These are phyloP conservation scores for Xylaria sp. DNA, from an alignment of 2,329 filamentous ascomycete genomes.

Conservation along the genomic window DNA sequence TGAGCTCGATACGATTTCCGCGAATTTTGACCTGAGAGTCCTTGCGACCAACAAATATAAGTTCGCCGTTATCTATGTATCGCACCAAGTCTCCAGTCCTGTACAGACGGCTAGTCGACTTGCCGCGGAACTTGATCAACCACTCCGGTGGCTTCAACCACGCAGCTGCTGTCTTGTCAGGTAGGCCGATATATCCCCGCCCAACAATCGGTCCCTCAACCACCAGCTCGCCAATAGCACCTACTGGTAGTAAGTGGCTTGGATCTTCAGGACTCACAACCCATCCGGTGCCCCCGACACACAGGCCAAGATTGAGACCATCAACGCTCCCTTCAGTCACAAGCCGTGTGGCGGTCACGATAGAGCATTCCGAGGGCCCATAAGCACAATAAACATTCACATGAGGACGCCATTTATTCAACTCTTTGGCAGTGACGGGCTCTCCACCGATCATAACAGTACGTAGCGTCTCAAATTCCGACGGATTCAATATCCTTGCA, in stretches of 20 bases:
- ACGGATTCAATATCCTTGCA: constrained; percentile 29
- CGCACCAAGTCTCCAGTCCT: constrained; percentile 35
- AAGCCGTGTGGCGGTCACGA: neutral
- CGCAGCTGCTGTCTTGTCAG: constrained; percentile 41
- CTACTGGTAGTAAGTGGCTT: constrained; percentile 34
- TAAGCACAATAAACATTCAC: constrained; percentile 23
- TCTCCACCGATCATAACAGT: constrained; percentile 36
- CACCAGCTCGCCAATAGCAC: constrained; percentile 45
- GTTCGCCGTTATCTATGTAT: constrained; percentile 46
- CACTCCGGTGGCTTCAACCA: constrained; percentile 49
- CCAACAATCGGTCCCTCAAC: constrained; percentile 47
- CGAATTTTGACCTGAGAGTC: constrained; percentile 56
- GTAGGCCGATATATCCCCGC: constrained; percentile 48
- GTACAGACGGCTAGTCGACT: constrained; percentile 63
- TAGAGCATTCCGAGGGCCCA: constrained; percentile 21
- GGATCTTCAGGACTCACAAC: constrained; percentile 46
- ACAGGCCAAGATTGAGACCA: neutral
- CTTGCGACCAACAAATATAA: constrained; percentile 50
- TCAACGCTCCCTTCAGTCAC: constrained; percentile 1
- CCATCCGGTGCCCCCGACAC: constrained; percentile 35
- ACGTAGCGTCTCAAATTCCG: constrained; percentile 28
- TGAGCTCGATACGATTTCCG: constrained; percentile 54
- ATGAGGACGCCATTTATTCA: constrained; percentile 21
- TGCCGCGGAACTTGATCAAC: neutral
- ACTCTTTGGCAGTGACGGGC: constrained; percentile 38